Base-by-base conservation (phyloP, 2,329 filamentous ascomycete genomes). In the Parafenestella ontariensis region DNA sequence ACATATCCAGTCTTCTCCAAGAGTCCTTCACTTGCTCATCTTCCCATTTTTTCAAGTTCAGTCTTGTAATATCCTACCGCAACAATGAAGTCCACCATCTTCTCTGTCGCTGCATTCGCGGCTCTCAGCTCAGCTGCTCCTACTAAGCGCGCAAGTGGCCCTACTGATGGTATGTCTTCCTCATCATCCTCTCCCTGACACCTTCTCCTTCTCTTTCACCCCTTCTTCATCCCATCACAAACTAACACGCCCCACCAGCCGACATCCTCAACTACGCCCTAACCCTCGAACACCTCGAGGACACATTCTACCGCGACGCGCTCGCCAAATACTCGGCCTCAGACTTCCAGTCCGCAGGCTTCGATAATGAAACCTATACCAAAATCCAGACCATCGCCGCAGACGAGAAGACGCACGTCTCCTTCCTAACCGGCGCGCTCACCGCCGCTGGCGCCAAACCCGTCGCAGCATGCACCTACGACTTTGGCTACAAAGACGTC, bases 291-390 rank as follows among this genome's bases (percentile, higher is more conserved):
- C 76, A 79, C 62, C 70, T 79, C 11, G 87, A 90, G 74, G 77
- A 84, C 56, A 79, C 78, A 50, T 89, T 89, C 76, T 90, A 90
- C 75, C 75, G 78, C 33, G 69, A 87, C 44, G 87, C 82, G 33
- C 77, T 89, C 4, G 70, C 77, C 53, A 86, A 85, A 64, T 89
- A 83, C 77, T 81, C 64, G 17, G 40, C 59, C 18, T 46, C 56
- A 2, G 58, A 70, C 55, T 73, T 69, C 62, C 52, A 45, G 33
- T 46, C 60, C 11, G 68, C 69, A 5, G 64, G 66, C 33, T 71
- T 65, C 66, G 71, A 80, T 46, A 64, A 76, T 0, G 73, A 75
- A 3, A 84, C 86, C 69, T 88, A 87, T 76, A 74, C 77, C 46
- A 85, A 87, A 76, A 65, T 89, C 48, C 74, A 81, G 69, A 79